Evolutionary conservation across 371 early-diverging fungal genomes (phyloP), one percentile per base, ranked within the genome.

Genomic region (Coemansia sp.): DNA sequence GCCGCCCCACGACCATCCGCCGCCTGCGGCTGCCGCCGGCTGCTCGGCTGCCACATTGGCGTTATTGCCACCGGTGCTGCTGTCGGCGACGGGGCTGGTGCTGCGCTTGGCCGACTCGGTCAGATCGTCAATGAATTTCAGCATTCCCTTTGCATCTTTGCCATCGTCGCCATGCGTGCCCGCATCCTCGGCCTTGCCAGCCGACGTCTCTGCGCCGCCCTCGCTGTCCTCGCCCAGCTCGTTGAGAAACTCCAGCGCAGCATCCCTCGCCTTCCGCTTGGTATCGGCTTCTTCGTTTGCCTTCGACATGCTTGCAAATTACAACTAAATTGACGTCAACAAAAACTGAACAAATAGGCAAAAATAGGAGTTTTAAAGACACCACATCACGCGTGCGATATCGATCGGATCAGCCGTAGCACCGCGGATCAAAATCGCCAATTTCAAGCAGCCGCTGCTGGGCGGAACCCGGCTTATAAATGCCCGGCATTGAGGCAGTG

Each of bases 51-150:
- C 48, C 1, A 14, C 26, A 31, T n/a, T 34, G 32, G 35, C 53
- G 9, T 43, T 31, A 4, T 26, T 47, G 51, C 51, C 20, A 51
- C 32, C 10, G 31, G 13, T 34, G 36, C 36, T 49, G 13, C 13
- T 42, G 32, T n/a, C 35, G 10, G 38, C 56, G 26, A 35, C 47
- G 3, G 64, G 64, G 20, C 62, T 58, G n/a, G 51, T 55, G 38
- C 71, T 52, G 47, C 66, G 74, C 65, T 76, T 68, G 13, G 75
- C 77, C 16, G 67, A 63, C 50, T 68, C 66, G n/a, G 76, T 75
- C 59, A 76, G 57, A 60, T 76, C 77, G 65, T 76, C 77, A 30
- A 76, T 74, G 26, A 76, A 76, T 45, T 75, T 68, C 54, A 76
- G 68, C 76, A 76, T 69, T 36, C 63, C 68, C 57, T 66, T 62